Conservation (phyloP, 306 rosid genomes). For the Alnus rubra region DNA sequence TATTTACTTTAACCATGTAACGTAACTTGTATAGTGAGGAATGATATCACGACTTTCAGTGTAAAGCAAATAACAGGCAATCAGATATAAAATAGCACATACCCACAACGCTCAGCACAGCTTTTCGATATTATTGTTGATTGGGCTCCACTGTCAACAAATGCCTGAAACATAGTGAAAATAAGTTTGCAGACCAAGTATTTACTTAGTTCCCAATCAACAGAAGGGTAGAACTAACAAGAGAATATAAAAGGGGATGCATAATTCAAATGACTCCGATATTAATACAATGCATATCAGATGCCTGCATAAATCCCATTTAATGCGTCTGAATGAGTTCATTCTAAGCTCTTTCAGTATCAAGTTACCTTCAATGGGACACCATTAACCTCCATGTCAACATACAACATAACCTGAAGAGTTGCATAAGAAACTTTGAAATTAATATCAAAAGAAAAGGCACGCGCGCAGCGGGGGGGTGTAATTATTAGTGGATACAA, state of each 20-base stretch:
- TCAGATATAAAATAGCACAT: conserved; percentile 36
- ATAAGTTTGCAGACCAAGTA: conserved; percentile 8
- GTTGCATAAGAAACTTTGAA: conserved; percentile 19
- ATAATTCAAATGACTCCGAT: conserved; percentile 3
- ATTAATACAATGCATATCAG: not conserved
- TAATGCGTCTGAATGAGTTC: conserved; percentile 10
- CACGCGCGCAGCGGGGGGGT: no score
- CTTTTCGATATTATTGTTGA: conserved; percentile 96
- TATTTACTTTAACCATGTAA: conserved; percentile 12
- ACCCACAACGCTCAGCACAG: conserved; percentile 98
- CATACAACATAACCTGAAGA: conserved; percentile 89
- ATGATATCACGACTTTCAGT: not conserved
- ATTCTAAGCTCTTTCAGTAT: conserved; percentile 7
- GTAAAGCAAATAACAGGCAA: conserved; percentile 17
- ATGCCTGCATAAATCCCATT: conserved; percentile 5
- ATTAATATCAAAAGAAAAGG: not conserved
- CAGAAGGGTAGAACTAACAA: conserved; percentile 7
- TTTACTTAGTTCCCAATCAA: not conserved
- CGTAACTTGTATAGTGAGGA: conserved; percentile 20
- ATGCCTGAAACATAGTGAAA: conserved; percentile 66
- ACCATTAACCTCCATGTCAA: conserved; percentile 98
- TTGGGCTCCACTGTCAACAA: conserved; percentile 99
- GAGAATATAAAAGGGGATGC: not conserved
- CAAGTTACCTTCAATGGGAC: conserved; percentile 82
- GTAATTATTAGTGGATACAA: not conserved